phyloP scores from a whole-genome alignment of 1,284 basidiomycete genomes.

The Termitomyces sp. region DNA sequence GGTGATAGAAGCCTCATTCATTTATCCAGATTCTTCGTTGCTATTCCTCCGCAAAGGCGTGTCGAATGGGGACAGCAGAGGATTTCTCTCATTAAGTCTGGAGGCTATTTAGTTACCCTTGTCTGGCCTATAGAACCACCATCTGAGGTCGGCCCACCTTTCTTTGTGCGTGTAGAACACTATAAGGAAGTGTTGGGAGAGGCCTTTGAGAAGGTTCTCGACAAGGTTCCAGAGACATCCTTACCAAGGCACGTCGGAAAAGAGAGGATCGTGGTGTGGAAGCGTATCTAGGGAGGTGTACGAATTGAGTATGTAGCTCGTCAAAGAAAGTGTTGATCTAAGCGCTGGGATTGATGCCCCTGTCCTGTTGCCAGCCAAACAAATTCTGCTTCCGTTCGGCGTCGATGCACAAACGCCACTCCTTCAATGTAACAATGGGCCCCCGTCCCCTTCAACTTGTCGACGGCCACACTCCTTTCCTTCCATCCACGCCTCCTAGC shows the following conservation, averaged over 20 bases:
- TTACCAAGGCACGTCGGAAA: conserved; percentile 35
- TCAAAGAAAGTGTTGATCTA: too few species aligned
- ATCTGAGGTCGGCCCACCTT: conserved; percentile 53
- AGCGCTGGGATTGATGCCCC: not conserved
- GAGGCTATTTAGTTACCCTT: conserved; percentile 60
- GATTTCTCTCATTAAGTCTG: conserved; percentile 48
- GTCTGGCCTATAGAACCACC: conserved; percentile 40
- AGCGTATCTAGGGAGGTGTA: conserved; percentile 8
- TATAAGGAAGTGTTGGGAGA: conserved; percentile 27
- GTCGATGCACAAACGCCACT: conserved; percentile 17
- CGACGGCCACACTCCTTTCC: conserved; percentile 17
- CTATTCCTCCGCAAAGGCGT: conserved; percentile 54
- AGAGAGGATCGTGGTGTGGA: conserved; percentile 52
- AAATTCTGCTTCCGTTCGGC: not conserved
- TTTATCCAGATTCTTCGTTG: conserved; percentile 63
- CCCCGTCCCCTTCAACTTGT: conserved; percentile 22
- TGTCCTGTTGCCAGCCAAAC: not conserved
- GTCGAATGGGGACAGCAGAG: conserved; percentile 57
- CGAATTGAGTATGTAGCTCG: not conserved
- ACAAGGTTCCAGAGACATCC: conserved; percentile 43
- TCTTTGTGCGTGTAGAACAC: conserved; percentile 51
- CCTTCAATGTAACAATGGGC: conserved; percentile 17
- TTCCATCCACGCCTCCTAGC: conserved; percentile 6
- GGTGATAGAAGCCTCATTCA: not conserved
- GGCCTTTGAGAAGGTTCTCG: conserved; percentile 41